Evolutionary conservation across 139 green algal species (phyloP), one percentile per base, ranked within the genome.

Genomic region (Chlamydomonas incerta): DNA sequence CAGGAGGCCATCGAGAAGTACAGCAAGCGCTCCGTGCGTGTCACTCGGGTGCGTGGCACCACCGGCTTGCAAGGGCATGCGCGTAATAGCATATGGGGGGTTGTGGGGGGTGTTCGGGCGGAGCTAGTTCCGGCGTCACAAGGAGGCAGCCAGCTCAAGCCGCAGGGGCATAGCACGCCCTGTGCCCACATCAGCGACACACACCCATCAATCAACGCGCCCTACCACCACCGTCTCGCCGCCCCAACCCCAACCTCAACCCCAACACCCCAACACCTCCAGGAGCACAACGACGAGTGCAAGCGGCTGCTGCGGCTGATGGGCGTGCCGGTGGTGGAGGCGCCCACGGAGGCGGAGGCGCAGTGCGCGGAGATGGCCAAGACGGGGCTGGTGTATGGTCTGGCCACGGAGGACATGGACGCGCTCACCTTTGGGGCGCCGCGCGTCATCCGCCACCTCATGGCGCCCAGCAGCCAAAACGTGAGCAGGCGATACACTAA

Each of bases 391-490:
- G 95, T 99, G 87, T 98, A 98, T 60, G 96, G 88, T 23, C 96
- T 98, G 11, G 95, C 96, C 3, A 98, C 97, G 8, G 98, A 99
- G 87, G 98, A 99, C 94, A 99, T 99, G 98, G 98, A 99, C 88
- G 92, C 95, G 17, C 92, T 99, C 33, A 99, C 96, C 1, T 99
- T 99, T 88, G 98, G 94, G 37, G 93, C 94, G 1, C 96, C 98
- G 0, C 83, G 80, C 18, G 77, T 99, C 35, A 87, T 97, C 4
- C 92, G 97, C 47, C 94, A 99, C 88, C 90, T 99, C n/a, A 98
- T 99, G 95, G 90, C 96, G 6, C 93, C 97, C 10, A 75, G 80
- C 21, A 86, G 63, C 26, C 74, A 90, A 1, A 80, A 93, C 37
- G 96, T 83, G 63, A 65, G 77, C 46, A 33, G 14, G 67, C 34